phyloP scores from a whole-genome alignment of 1,284 basidiomycete genomes.

The Crepidotus sp. region DNA sequence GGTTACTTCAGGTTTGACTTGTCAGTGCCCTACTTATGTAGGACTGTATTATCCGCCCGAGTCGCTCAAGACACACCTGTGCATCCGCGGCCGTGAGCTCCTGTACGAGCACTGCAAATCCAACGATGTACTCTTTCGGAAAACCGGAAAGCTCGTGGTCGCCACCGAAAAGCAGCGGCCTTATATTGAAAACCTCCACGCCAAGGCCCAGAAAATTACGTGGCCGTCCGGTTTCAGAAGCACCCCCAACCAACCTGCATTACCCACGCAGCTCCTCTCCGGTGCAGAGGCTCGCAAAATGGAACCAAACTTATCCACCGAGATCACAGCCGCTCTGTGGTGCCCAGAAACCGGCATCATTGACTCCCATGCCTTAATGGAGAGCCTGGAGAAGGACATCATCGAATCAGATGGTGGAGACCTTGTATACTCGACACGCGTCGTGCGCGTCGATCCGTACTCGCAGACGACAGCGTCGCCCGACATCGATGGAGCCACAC shows the following conservation, averaged over 20 bases:
- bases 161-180: constrained; percentile 55
- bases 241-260: constrained; percentile 26
- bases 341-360: constrained; percentile 89
- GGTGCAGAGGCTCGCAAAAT: constrained; percentile 66
- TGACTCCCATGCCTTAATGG: constrained; percentile 78
- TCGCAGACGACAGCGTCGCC: constrained; percentile 20
- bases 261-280: constrained; percentile 64
- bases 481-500: constrained; percentile 25
- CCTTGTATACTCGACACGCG: constrained; percentile 74
- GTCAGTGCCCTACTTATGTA: too few species aligned
- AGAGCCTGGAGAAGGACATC: constrained; percentile 74
- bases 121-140: constrained; percentile 61
- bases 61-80: constrained; percentile 83
- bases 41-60: constrained; percentile 77
- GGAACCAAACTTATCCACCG: constrained; percentile 73
- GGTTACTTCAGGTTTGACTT: not conserved
- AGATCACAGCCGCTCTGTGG: constrained; percentile 70
- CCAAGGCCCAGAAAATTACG: constrained; percentile 47
- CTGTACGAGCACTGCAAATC: constrained; percentile 72
- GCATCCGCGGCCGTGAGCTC: constrained; percentile 79
- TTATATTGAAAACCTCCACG: constrained; percentile 65
- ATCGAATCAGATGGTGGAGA: constrained; percentile 62
- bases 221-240: constrained; percentile 39
- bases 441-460: constrained; percentile 79
- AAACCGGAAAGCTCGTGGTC: constrained; percentile 85